These are phyloP conservation scores for Pachysandra terminalis DNA, from an alignment of 164 flowering plant species.

Conservation along the genomic window DNA sequence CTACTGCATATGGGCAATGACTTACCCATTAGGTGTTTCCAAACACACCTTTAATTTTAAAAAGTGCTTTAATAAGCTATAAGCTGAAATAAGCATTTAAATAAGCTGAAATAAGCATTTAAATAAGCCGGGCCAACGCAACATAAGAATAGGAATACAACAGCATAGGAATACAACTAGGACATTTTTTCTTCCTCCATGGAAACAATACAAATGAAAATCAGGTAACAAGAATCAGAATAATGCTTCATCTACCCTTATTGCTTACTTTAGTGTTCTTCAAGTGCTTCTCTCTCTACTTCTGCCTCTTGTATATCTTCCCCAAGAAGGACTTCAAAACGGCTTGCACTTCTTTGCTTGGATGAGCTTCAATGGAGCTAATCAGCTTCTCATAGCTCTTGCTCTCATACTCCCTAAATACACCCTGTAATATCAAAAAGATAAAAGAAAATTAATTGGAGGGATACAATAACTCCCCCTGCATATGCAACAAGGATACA, in stretches of 20 bases:
- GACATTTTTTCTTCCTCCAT: constrained; percentile 3
- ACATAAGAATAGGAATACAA: too few relatives aligned
- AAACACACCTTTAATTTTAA: too few relatives aligned
- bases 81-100: too few relatives aligned
- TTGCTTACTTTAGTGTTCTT: neutral
- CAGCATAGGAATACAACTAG: too few relatives aligned
- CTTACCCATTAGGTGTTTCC: too few relatives aligned
- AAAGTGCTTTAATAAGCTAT: too few relatives aligned
- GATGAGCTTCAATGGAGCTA: constrained; percentile 69
- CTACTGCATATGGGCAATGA: too few relatives aligned
- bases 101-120: too few relatives aligned
- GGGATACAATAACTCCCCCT: neutral
- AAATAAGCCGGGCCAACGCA: too few relatives aligned
- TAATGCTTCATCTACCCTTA: neutral
- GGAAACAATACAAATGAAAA: neutral
- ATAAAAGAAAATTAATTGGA: neutral
- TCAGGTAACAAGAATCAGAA: neutral
- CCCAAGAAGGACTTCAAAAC: constrained; percentile 82
- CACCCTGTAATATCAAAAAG: constrained; percentile 35
- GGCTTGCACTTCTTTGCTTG: constrained; percentile 80
- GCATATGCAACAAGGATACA: neutral
- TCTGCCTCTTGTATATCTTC: constrained; percentile 89
- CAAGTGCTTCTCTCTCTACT: constrained; percentile 29
- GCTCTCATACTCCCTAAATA: constrained; percentile 62
- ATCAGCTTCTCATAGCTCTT: constrained; percentile 52